phyloP scores from a whole-genome alignment of 257 asterid species.

The Knoxia roxburghii region DNA sequence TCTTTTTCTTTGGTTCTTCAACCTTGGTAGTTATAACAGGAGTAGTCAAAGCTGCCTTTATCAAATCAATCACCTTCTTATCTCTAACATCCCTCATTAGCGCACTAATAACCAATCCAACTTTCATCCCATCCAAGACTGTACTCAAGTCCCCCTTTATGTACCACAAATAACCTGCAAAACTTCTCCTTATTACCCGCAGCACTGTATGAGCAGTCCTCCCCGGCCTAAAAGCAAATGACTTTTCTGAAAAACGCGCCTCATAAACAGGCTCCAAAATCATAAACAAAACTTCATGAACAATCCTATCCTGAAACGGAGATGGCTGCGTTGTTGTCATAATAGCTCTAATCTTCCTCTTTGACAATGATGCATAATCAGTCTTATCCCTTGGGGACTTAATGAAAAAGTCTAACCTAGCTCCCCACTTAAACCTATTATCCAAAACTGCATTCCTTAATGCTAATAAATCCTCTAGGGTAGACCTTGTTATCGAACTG shows the following conservation, averaged over 20 bases:
- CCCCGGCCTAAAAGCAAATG: conserved; percentile 91
- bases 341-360: conserved; percentile 80
- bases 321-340: conserved; percentile 80
- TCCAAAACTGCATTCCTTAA: conserved; percentile 86
- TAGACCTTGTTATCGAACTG: conserved; percentile 59
- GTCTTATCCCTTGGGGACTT: conserved; percentile 87
- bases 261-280: conserved; percentile 87
- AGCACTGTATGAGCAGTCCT: conserved; percentile 84
- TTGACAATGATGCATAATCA: conserved; percentile 78
- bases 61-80: conserved; percentile 85
- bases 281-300: conserved; percentile 80
- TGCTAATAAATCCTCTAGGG: conserved; percentile 76
- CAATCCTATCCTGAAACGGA: conserved; percentile 82
- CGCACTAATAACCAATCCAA: conserved; percentile 81
- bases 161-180: conserved; percentile 97
- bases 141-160: conserved; percentile 88
- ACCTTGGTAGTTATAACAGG: conserved; percentile 61
- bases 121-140: conserved; percentile 84
- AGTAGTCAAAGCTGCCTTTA: conserved; percentile 72
- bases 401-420: conserved; percentile 80
- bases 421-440: conserved; percentile 83
- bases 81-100: conserved; percentile 95
- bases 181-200: conserved; percentile 88
- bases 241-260: conserved; percentile 83
- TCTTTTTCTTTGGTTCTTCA: conserved; percentile 78